A percentile compares a stretch with the other conserved stretches of the same genome.
Evolutionary conservation across 2,329 filamentous ascomycete genomes (phyloP).

Genomic region (Geosmithia flava): DNA sequence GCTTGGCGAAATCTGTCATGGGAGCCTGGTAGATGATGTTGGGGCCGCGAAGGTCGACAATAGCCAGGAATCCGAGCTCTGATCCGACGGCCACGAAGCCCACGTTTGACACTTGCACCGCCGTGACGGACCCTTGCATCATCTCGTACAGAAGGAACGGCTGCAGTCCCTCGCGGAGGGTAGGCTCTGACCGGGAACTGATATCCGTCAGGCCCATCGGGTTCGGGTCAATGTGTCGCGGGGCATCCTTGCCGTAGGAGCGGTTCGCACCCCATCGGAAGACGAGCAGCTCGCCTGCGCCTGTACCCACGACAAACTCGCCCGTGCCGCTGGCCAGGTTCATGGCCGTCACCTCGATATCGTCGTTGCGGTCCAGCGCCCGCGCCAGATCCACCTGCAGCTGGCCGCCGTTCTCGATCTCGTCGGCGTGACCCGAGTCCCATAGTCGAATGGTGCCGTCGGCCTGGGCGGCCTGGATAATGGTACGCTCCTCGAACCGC

Average conservation of each 20-base stretch:
- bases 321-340: constrained; percentile 70
- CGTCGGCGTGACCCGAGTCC: constrained; percentile 85
- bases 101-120: constrained; percentile 75
- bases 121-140: constrained; percentile 69
- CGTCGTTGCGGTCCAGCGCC: constrained; percentile 66
- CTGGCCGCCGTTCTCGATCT: constrained; percentile 74
- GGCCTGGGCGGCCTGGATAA: constrained; percentile 77
- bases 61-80: constrained; percentile 64
- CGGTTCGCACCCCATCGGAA: constrained; percentile 83
- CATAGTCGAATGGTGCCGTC: constrained; percentile 88
- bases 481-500: constrained; percentile 69
- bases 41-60: constrained; percentile 83
- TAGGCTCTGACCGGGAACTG: constrained; percentile 55
- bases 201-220: constrained; percentile 67
- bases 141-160: constrained; percentile 75
- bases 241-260: constrained; percentile 51
- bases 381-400: constrained; percentile 80
- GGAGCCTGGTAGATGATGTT: constrained; percentile 67
- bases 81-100: constrained; percentile 86
- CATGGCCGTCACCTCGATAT: constrained; percentile 66
- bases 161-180: constrained; percentile 66
- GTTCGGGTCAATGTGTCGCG: constrained; percentile 38
- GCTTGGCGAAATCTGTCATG: constrained; percentile 60
- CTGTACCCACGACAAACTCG: constrained; percentile 74
- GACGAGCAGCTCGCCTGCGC: constrained; percentile 71